These are phyloP conservation scores for Urtica urens DNA, from an alignment of 306 rosid genomes.

Conservation along the genomic window DNA sequence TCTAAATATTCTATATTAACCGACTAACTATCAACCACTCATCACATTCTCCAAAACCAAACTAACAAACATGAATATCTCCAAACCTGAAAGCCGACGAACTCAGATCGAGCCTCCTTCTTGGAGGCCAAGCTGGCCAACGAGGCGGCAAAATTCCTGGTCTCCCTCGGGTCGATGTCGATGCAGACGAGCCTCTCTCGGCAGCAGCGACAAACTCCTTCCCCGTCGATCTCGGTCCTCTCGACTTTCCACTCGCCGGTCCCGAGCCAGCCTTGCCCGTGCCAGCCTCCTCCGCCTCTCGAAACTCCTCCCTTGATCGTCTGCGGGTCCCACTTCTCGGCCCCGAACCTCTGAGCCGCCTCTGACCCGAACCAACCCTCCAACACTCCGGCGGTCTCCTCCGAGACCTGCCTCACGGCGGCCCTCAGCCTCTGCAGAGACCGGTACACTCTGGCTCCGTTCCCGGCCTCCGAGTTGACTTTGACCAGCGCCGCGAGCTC, in stretches of 20 bases:
- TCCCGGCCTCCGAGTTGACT: slow-evolving; percentile 30
- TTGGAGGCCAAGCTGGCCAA: slow-evolving; percentile 54
- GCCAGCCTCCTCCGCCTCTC: slow-evolving; percentile 95
- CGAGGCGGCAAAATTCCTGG: slow-evolving; percentile 58
- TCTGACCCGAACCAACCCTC: slow-evolving; percentile 66
- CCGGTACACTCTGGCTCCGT: slow-evolving; percentile 60
- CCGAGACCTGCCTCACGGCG: slow-evolving; percentile 66
- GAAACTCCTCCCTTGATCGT: slow-evolving; percentile 42
- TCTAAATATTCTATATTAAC: too few species aligned
- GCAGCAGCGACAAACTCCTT: slow-evolving; percentile 53
- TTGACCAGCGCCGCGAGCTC: slow-evolving; percentile 69
- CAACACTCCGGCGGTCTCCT: slow-evolving; percentile 42
- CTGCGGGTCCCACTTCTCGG: slow-evolving; percentile 44
- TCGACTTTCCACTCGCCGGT: slow-evolving; percentile 67
- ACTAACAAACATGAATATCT: too few species aligned
- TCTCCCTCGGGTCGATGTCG: slow-evolving; percentile 82
- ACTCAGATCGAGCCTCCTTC: slow-evolving; percentile 41
- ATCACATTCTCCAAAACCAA: too few species aligned
- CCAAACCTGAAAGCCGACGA: slow-evolving; percentile 60
- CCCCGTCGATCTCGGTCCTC: slow-evolving; percentile 48
- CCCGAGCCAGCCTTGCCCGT: slow-evolving; percentile 94
- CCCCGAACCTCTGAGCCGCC: slow-evolving; percentile 38
- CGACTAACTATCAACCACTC: too few species aligned
- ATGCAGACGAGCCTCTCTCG: slow-evolving; percentile 62
- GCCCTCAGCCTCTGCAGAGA: slow-evolving; percentile 58